These are phyloP conservation scores for Monosporozyma yasuniensis DNA, from an alignment of 805 yeast species.

Conservation along the genomic window DNA sequence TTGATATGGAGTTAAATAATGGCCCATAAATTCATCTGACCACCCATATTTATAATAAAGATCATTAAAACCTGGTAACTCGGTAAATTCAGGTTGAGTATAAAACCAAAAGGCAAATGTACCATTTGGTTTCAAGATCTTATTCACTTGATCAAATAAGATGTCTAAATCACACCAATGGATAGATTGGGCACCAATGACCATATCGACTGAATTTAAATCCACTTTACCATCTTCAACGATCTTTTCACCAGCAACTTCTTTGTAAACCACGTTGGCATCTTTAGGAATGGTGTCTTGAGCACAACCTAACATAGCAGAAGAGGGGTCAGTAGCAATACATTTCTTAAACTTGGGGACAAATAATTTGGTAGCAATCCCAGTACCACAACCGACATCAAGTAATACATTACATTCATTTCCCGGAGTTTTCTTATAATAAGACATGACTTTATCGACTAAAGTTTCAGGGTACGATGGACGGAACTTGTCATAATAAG, in stretches of 20 bases:
- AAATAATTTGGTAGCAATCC: slow-evolving; percentile 43
- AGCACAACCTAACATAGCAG: slow-evolving; percentile 42
- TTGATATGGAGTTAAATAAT: slow-evolving; percentile 72
- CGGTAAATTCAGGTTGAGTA: slow-evolving; percentile 52
- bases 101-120: slow-evolving; percentile 69
- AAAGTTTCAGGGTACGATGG: slow-evolving; percentile 46
- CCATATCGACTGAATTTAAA: slow-evolving; percentile 39
- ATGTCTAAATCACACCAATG: slow-evolving; percentile 60
- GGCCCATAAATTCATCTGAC: slow-evolving; percentile 44
- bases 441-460: slow-evolving; percentile 34
- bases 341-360: slow-evolving; percentile 35
- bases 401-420: slow-evolving; percentile 20
- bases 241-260: slow-evolving; percentile 6
- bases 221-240: slow-evolving; percentile 8
- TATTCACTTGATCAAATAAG: slow-evolving; percentile 42
- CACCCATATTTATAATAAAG: slow-evolving; percentile 47
- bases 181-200: slow-evolving; percentile 63
- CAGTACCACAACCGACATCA: slow-evolving; percentile 70
- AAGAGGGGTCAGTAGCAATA: slow-evolving; percentile 51
- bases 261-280: background rate
- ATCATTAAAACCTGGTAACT: slow-evolving; percentile 43
- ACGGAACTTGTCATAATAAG: slow-evolving; percentile 9
- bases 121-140: slow-evolving; percentile 47
- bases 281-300: slow-evolving; percentile 2
- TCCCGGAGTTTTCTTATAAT: slow-evolving; percentile 31